Conservation (phyloP, 2,329 filamentous ascomycete genomes). For the Ophiognomonia clavigignenti-juglandacearum region DNA sequence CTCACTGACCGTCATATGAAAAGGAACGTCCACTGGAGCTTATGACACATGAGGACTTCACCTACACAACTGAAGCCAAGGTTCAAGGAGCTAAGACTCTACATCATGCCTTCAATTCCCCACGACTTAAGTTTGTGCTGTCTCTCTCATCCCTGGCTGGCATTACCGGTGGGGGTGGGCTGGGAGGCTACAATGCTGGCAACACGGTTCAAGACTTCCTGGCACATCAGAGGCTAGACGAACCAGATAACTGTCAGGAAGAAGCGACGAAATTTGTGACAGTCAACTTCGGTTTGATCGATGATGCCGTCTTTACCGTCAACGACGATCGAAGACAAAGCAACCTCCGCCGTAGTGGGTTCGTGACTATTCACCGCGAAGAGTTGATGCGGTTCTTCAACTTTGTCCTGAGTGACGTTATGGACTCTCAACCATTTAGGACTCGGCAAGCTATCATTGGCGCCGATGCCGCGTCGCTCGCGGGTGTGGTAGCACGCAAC, state of each 20-base stretch:
- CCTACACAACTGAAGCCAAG: slow-evolving; percentile 36
- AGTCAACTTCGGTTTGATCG: background rate
- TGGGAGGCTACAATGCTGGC: slow-evolving; percentile 44
- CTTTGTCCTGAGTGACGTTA: background rate
- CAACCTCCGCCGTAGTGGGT: background rate
- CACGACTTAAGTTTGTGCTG: slow-evolving; percentile 38
- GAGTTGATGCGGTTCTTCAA: background rate
- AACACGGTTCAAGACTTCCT: slow-evolving; percentile 4
- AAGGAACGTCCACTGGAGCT: slow-evolving; percentile 46
- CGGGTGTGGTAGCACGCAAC: background rate
- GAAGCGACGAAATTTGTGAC: slow-evolving; percentile 5
- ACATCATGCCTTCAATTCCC: slow-evolving; percentile 36
- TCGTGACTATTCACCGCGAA: background rate
- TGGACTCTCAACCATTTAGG: background rate
- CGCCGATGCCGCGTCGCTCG: background rate
- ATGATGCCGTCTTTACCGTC: background rate
- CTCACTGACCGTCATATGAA: no score
- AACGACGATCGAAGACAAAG: background rate
- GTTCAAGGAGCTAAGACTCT: slow-evolving; percentile 49
- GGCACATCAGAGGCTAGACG: background rate
- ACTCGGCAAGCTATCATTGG: slow-evolving; percentile 1
- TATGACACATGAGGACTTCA: slow-evolving; percentile 46
- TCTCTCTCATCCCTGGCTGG: slow-evolving; percentile 50
- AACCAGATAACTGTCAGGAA: background rate
- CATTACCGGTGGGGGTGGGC: slow-evolving; percentile 50